These are phyloP conservation scores for Guyanaporus albipodus DNA, from an alignment of 768 basidiomycete genomes.

Conservation along the genomic window DNA sequence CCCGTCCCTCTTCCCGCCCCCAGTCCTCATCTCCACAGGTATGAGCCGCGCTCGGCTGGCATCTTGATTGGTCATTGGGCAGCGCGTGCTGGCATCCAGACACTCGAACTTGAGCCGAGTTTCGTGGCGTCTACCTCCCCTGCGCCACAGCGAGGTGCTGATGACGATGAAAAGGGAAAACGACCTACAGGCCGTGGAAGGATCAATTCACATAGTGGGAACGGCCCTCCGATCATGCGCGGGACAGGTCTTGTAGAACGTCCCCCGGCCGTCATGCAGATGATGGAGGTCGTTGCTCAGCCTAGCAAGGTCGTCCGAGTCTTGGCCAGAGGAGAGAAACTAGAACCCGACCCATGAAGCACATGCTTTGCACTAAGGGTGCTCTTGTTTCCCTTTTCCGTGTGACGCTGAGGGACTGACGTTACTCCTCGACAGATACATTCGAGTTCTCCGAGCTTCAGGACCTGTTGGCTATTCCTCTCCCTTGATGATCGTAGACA, in stretches of 20 bases:
- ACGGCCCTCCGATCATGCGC: slow-evolving; percentile 16
- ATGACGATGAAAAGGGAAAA: slow-evolving; percentile 34
- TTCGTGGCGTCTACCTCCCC: slow-evolving; percentile 10
- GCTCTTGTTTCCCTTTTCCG: neutral
- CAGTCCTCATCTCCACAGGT: slow-evolving; percentile 47
- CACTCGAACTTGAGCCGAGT: slow-evolving; percentile 49
- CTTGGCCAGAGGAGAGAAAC: slow-evolving; percentile 79
- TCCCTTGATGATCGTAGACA: slow-evolving; percentile 19
- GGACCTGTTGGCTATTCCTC: slow-evolving; percentile 19
- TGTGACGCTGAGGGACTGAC: neutral
- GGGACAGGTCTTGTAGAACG: slow-evolving; percentile 62
- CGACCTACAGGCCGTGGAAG: slow-evolving; percentile 27
- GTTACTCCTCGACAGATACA: slow-evolving; percentile 3
- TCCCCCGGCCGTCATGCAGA: slow-evolving; percentile 71
- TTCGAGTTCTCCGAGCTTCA: slow-evolving; percentile 16
- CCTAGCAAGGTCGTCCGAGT: slow-evolving; percentile 75
- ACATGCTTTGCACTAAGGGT: slow-evolving; percentile 12
- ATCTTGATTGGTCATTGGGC: slow-evolving; percentile 67
- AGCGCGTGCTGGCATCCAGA: slow-evolving; percentile 50
- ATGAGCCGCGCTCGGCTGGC: slow-evolving; percentile 64
- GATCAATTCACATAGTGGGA: slow-evolving; percentile 23
- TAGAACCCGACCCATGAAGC: slow-evolving; percentile 48
- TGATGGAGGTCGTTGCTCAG: slow-evolving; percentile 76
- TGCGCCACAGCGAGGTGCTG: slow-evolving; percentile 21
- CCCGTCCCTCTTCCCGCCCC: slow-evolving; percentile 69